These are phyloP conservation scores for Coemansia sp. DNA, from an alignment of 192 early-diverging fungal species.

Conservation along the genomic window DNA sequence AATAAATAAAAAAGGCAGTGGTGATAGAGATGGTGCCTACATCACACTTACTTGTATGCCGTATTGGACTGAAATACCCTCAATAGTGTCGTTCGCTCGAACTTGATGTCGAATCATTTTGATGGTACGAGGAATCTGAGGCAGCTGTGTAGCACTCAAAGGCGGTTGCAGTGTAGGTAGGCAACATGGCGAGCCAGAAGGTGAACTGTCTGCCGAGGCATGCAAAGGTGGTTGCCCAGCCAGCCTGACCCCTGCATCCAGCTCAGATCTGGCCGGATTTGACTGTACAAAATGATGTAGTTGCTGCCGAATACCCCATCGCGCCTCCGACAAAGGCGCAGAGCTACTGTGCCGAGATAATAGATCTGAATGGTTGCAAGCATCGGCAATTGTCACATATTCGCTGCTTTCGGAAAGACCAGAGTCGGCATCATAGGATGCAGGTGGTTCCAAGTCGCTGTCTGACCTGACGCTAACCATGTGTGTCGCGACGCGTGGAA, in stretches of 20 bases:
- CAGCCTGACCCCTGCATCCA: neutral
- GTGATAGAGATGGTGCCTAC: neutral
- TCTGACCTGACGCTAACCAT: slow-evolving; percentile 36
- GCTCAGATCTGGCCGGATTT: neutral
- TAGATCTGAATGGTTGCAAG: neutral
- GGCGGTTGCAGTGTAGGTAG: neutral
- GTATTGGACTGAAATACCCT: slow-evolving; percentile 41
- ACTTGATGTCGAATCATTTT: slow-evolving; percentile 43
- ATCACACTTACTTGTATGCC: slow-evolving; percentile 30
- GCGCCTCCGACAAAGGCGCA: neutral
- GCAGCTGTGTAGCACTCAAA: neutral
- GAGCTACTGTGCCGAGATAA: neutral
- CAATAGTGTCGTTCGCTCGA: slow-evolving; percentile 21
- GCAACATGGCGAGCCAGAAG: neutral
- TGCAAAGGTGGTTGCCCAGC: neutral
- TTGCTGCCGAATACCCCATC: neutral
- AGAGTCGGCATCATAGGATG: neutral
- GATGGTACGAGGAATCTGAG: slow-evolving; percentile 21
- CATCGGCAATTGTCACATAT: too few species aligned
- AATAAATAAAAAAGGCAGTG: neutral
- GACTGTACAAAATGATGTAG: neutral
- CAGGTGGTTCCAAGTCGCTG: slow-evolving; percentile 7
- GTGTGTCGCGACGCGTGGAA: slow-evolving; percentile 36
- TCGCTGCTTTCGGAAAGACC: neutral
- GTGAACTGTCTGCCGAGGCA: neutral